Evolutionary conservation across 345 rosid species (phyloP).

Genomic region (Populus ilicifolia): DNA sequence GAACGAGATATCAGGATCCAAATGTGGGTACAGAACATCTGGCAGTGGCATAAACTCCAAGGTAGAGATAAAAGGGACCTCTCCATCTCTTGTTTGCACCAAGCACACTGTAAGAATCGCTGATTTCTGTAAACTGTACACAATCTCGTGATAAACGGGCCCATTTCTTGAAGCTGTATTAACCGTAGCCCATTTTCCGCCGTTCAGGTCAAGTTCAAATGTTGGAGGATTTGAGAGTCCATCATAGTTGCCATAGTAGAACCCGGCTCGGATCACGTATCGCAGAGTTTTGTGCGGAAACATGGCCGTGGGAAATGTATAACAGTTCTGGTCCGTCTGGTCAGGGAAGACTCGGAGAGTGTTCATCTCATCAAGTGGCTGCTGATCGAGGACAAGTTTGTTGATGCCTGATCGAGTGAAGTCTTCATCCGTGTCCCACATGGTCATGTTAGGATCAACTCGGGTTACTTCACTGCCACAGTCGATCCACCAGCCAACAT

Average conservation of each 20-base stretch:
- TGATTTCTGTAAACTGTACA: background rate
- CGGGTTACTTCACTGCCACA: background rate
- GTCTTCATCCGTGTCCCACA: background rate
- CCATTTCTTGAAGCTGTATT: background rate
- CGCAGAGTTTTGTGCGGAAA: background rate
- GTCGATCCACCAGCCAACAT: background rate
- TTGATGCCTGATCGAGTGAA: conserved; percentile 1
- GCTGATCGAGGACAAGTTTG: background rate
- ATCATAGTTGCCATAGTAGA: conserved; percentile 25
- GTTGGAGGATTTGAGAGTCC: conserved; percentile 12
- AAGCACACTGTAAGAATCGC: conserved; percentile 9
- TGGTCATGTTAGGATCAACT: background rate
- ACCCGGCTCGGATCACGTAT: conserved; percentile 25
- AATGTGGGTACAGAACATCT: background rate
- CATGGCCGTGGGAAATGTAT: conserved; percentile 2
- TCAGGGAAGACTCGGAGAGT: conserved; percentile 25
- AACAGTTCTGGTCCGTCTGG: conserved; percentile 14
- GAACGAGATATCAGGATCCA: conserved; percentile 5
- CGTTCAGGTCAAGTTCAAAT: conserved; percentile 16
- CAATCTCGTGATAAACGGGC: conserved; percentile 7
- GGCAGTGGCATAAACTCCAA: background rate
- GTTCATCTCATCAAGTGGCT: conserved; percentile 10
- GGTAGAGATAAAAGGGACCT: conserved; percentile 14
- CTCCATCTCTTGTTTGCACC: background rate
- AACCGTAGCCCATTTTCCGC: conserved; percentile 20